phyloP scores from a whole-genome alignment of 139 green algal species.

The Ettlia oleoabundans region DNA sequence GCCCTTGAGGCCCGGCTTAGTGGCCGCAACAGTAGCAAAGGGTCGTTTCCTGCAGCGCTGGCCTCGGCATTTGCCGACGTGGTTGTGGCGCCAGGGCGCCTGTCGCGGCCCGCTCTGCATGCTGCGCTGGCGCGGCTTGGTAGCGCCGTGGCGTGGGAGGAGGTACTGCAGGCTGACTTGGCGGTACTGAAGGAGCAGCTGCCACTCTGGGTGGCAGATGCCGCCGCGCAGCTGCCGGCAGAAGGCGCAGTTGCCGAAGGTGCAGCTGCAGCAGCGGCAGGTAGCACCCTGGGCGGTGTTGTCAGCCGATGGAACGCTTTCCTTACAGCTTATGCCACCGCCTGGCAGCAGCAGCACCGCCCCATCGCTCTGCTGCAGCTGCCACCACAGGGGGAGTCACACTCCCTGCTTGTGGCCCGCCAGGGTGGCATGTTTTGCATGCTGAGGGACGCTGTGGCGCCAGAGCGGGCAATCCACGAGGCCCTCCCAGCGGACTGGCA shows the following conservation, averaged over 20 bases:
- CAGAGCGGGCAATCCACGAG: background rate
- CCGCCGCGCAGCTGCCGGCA: background rate
- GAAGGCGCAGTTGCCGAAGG: background rate
- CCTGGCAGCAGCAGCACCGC: constrained; percentile 15
- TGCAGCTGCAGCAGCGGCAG: background rate
- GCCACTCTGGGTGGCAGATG: constrained; percentile 23
- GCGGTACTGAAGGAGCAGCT: constrained; percentile 3
- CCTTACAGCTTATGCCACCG: background rate
- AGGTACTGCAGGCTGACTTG: constrained; percentile 12
- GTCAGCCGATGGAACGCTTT: background rate
- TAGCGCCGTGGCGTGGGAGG: background rate
- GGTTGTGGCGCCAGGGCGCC: constrained; percentile 23
- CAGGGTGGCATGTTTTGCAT: constrained; percentile 2
- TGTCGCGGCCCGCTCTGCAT: constrained; percentile 25
- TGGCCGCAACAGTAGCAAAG: background rate
- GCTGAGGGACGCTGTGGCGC: background rate
- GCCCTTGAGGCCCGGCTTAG: constrained; percentile 6
- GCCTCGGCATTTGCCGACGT: constrained; percentile 1
- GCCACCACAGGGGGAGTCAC: background rate
- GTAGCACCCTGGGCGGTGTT: background rate
- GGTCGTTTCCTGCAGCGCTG: background rate
- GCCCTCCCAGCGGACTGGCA: constrained; percentile 1
- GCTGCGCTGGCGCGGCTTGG: constrained; percentile 13
- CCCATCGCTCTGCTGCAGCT: constrained; percentile 30
- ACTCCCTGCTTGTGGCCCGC: background rate